A percentile compares a stretch with the other conserved stretches of the same genome.
phyloP scores from a whole-genome alignment of 2,329 filamentous ascomycete genomes.

The Colletotrichum sp. region DNA sequence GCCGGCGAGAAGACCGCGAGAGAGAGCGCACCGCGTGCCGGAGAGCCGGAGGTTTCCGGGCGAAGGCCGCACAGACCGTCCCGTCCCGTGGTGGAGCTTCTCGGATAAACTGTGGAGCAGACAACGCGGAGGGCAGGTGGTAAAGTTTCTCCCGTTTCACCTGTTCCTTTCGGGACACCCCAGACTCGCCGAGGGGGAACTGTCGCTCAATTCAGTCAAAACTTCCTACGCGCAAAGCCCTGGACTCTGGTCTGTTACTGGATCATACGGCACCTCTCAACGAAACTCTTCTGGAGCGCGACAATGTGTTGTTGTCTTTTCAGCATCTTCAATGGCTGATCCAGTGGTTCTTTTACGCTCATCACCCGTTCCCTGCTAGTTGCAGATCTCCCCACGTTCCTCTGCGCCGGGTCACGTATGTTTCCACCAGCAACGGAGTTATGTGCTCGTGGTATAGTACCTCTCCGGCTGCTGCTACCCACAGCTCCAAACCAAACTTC shows the following conservation, averaged over 20 bases:
- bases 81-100: background rate
- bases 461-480: background rate
- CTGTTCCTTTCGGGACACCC: background rate
- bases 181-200: background rate
- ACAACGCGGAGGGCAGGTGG: background rate
- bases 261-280: background rate
- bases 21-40: background rate
- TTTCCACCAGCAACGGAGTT: background rate
- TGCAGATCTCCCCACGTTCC: constrained; percentile 6
- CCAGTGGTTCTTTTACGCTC: background rate
- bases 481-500: background rate
- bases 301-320: background rate
- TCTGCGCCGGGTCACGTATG: background rate
- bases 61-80: background rate
- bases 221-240: background rate
- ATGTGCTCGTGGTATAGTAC: background rate
- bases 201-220: background rate
- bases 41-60: background rate
- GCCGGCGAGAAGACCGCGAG: background rate
- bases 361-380: constrained; percentile 10
- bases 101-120: background rate
- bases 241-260: background rate
- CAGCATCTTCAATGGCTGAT: background rate
- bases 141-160: constrained; percentile 11
- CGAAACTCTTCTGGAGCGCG: background rate